These are phyloP conservation scores for Neotropicomus parvogracilis DNA, from an alignment of 1,284 basidiomycete species.

Conservation along the genomic window DNA sequence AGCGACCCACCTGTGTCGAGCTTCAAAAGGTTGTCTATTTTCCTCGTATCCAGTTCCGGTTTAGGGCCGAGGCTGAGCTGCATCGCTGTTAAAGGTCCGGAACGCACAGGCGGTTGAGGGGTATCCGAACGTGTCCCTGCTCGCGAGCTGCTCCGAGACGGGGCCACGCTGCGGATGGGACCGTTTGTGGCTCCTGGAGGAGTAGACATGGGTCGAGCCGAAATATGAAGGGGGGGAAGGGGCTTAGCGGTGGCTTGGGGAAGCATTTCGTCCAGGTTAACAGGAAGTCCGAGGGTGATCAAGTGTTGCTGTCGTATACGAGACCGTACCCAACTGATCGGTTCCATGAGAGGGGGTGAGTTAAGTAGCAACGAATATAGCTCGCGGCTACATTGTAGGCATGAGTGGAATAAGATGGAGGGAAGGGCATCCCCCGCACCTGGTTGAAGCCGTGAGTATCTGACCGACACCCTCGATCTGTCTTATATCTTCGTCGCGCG, in stretches of 20 bases:
- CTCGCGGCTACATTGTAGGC: slow-evolving; percentile 55
- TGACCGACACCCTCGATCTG: slow-evolving; percentile 78
- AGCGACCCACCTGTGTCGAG: slow-evolving; percentile 58
- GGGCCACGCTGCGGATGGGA: slow-evolving; percentile 36
- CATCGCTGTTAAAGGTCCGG: slow-evolving; percentile 32
- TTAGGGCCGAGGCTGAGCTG: slow-evolving; percentile 68
- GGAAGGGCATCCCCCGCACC: slow-evolving; percentile 44
- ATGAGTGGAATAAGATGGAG: slow-evolving; percentile 28
- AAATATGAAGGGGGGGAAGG: slow-evolving; percentile 77
- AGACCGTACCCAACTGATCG: slow-evolving; percentile 89
- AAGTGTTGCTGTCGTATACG: slow-evolving; percentile 85
- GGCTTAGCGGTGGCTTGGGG: slow-evolving; percentile 68
- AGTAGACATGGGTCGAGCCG: slow-evolving; percentile 75
- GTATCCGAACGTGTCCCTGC: slow-evolving; percentile 52
- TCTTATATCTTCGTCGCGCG: slow-evolving; percentile 72
- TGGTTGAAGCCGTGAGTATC: slow-evolving; percentile 68
- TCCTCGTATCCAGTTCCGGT: slow-evolving; percentile 65
- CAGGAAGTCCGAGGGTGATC: slow-evolving; percentile 85
- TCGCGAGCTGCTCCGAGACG: slow-evolving; percentile 41
- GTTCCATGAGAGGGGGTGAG: slow-evolving; percentile 63
- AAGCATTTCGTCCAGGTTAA: slow-evolving; percentile 89
- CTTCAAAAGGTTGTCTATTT: slow-evolving; percentile 62
- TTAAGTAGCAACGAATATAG: slow-evolving; percentile 67
- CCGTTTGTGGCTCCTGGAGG: slow-evolving; percentile 59
- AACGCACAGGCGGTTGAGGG: slow-evolving; percentile 46